Conservation (phyloP, 495 filamentous ascomycete genomes). For the Tuber indicum region DNA sequence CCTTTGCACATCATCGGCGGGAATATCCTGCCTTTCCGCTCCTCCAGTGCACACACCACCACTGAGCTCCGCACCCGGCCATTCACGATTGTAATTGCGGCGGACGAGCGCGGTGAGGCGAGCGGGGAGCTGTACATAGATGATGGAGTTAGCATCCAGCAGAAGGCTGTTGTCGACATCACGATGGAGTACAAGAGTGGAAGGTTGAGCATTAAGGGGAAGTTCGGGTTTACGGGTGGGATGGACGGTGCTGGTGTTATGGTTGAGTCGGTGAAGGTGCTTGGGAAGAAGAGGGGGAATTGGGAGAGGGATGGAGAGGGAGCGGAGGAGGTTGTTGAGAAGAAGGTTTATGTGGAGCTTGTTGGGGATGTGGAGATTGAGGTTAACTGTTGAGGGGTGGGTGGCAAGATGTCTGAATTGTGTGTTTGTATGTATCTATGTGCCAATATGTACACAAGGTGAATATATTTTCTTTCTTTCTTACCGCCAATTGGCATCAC, state of each 20-base stretch:
- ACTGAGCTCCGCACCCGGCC: slow-evolving; percentile 57
- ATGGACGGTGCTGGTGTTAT: slow-evolving; percentile 44
- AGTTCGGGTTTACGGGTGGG: slow-evolving; percentile 46
- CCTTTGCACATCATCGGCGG: slow-evolving; percentile 68
- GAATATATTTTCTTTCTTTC: background rate
- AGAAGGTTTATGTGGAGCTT: slow-evolving; percentile 16
- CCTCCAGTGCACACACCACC: slow-evolving; percentile 61
- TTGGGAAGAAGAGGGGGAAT: slow-evolving; percentile 45
- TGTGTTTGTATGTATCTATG: too few relatives aligned
- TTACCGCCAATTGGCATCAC: background rate
- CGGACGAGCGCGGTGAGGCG: slow-evolving; percentile 54
- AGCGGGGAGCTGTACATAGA: slow-evolving; percentile 69
- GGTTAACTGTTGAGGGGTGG: slow-evolving; percentile 5
- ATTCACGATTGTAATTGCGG: slow-evolving; percentile 66
- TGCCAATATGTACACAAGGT: background rate
- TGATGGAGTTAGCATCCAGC: slow-evolving; percentile 68
- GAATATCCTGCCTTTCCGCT: slow-evolving; percentile 59
- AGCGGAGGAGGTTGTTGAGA: slow-evolving; percentile 14
- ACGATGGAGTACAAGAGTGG: slow-evolving; percentile 47
- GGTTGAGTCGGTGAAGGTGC: slow-evolving; percentile 54
- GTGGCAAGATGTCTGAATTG: background rate
- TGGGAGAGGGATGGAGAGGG: slow-evolving; percentile 1
- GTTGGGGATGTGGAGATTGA: slow-evolving; percentile 16
- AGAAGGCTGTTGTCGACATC: slow-evolving; percentile 48
- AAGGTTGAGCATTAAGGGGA: slow-evolving; percentile 45